These are phyloP conservation scores for Xerocomus brunneocitrinus DNA, from an alignment of 768 basidiomycete species.

Conservation along the genomic window DNA sequence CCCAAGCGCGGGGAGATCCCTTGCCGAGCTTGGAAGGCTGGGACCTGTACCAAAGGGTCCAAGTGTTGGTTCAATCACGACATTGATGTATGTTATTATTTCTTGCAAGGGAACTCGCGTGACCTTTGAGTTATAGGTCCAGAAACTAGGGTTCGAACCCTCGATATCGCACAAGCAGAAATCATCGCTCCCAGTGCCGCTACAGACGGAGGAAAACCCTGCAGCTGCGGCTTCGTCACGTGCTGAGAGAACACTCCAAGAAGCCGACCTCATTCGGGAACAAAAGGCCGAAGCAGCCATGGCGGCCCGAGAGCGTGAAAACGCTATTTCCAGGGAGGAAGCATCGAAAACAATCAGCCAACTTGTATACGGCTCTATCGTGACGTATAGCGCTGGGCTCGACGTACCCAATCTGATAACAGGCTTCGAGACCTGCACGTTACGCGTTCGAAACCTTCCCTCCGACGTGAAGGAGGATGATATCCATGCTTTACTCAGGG, in stretches of 20 bases:
- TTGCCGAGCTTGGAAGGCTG: constrained; percentile 35
- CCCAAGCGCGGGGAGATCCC: constrained; percentile 18
- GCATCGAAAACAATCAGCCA: constrained; percentile 40
- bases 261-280: background rate
- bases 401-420: constrained; percentile 40
- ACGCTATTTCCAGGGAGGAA: constrained; percentile 29
- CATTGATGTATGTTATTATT: constrained; percentile 23
- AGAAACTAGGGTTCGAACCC: constrained; percentile 4
- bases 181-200: background rate
- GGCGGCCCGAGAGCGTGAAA: constrained; percentile 12
- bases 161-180: constrained; percentile 1
- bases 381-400: constrained; percentile 48
- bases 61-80: constrained; percentile 35
- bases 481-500: constrained; percentile 39
- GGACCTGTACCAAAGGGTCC: constrained; percentile 34
- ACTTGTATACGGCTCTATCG: constrained; percentile 43
- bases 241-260: background rate
- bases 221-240: background rate
- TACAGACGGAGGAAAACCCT: background rate
- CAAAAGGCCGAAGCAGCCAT: constrained; percentile 13
- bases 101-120: background rate
- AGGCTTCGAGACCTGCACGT: constrained; percentile 49
- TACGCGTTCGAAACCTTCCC: constrained; percentile 46
- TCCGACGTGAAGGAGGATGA: constrained; percentile 36
- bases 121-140: background rate